Evolutionary conservation across 176 grass and related monocot genomes (phyloP), one percentile per base, ranked within the genome.

Genomic region (Musa schizocarpa): DNA sequence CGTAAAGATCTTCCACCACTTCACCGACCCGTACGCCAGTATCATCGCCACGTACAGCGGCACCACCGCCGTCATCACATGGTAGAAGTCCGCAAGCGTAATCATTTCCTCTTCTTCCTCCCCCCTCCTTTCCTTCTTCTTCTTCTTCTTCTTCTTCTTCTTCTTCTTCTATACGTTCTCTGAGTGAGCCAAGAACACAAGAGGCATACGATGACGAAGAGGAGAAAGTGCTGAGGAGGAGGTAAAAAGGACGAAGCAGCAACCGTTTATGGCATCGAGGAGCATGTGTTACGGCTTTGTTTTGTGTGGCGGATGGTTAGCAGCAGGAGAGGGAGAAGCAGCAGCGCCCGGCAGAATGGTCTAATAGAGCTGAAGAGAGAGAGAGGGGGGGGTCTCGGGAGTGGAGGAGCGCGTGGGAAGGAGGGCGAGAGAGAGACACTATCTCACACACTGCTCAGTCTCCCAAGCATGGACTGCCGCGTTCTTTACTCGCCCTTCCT

Each of bases 31-130:
- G 77, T 99, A 99, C 9, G 96, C 96, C 21, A 99, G 83, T 76
- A 99, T 99, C 96, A 99, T 99, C 1, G 96, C 96, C 25, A 99
- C 96, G 86, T 99, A 99, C 59, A 99, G 61, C 76, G 96, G 96
- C 86, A 99, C 86, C 96, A 99, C 83, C 49, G 96, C 91, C 86
- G 96, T 99, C 96, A 99, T 95, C 2, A 99, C 96, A 54, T 95
- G 86, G 88, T 99, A 99, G 78, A 99, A 95, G 78, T 99, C 96
- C 57, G 64, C 7, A 0, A 23, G 82, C 0, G 91, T 89, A 67
- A 99, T 99, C 96, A 99, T 99, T 81, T 86, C 88, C 77, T 73
- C 19, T 26, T 13, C 9, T 17, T 19, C 25, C n/a, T 24, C 13
- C 13, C 43, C 0, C 13, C 14, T 27, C 0, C 9, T 0, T 9